Evolutionary conservation across 192 early-diverging fungal species (phyloP).

Genomic region (Coemansia sp.): DNA sequence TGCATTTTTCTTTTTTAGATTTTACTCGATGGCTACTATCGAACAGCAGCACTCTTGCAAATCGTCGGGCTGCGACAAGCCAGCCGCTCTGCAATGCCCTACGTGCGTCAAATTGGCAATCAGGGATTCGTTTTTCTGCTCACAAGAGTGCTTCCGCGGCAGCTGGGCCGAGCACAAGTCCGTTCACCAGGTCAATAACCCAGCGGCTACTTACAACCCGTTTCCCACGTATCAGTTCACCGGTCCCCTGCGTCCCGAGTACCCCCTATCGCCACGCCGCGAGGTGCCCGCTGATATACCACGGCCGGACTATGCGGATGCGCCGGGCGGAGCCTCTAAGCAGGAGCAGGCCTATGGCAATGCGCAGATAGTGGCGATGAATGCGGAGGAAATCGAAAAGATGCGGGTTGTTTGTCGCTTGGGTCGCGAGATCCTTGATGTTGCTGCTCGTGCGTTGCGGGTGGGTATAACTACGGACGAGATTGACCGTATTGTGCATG

Average conservation of each 20-base stretch:
- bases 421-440: slow-evolving; percentile 87
- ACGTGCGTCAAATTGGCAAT: slow-evolving; percentile 71
- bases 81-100: slow-evolving; percentile 75
- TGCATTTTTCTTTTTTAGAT: slow-evolving; percentile 9
- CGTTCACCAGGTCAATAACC: slow-evolving; percentile 21
- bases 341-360: slow-evolving; percentile 74
- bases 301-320: slow-evolving; percentile 70
- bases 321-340: slow-evolving; percentile 62
- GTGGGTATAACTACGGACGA: slow-evolving; percentile 93
- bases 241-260: slow-evolving; percentile 67
- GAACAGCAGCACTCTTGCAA: slow-evolving; percentile 41
- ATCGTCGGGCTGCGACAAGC: slow-evolving; percentile 60
- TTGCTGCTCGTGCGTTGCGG: slow-evolving; percentile 72
- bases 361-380: slow-evolving; percentile 70
- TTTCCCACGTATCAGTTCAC: slow-evolving; percentile 63
- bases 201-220: slow-evolving; percentile 56
- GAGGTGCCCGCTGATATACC: slow-evolving; percentile 64
- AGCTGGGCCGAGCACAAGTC: slow-evolving; percentile 61
- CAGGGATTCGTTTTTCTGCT: slow-evolving; percentile 70
- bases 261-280: slow-evolving; percentile 71
- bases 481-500: slow-evolving; percentile 94
- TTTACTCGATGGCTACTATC: slow-evolving; percentile 5
- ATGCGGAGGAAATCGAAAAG: slow-evolving; percentile 67
- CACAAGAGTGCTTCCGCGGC: slow-evolving; percentile 73
- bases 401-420: slow-evolving; percentile 80